Evolutionary conservation across 352 stramenopile species (phyloP).

Genomic region (Globisporangium cederbergense): DNA sequence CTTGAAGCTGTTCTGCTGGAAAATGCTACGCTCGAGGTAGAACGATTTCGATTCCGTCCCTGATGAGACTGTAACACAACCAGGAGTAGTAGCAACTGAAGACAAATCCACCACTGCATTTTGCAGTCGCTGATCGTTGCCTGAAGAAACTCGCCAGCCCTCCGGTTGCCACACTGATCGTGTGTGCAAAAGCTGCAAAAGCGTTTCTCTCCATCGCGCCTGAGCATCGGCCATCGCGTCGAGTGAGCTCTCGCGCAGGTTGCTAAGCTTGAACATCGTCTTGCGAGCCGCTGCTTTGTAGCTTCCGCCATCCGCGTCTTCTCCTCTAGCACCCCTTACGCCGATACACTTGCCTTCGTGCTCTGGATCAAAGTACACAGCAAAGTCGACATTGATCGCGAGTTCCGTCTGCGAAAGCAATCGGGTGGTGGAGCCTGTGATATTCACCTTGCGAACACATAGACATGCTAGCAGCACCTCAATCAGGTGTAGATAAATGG

Average conservation of each 20-base stretch:
- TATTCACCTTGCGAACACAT: constrained; percentile 36
- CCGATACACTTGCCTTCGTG: constrained; percentile 18
- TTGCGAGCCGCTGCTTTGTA: constrained; percentile 28
- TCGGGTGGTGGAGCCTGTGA: constrained; percentile 18
- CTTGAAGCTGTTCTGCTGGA: constrained; percentile 34
- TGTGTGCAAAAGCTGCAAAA: constrained; percentile 31
- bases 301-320: constrained; percentile 16
- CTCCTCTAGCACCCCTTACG: constrained; percentile 10
- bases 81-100: neutral
- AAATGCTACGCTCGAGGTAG: constrained; percentile 37
- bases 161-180: constrained; percentile 44
- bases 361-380: constrained; percentile 22
- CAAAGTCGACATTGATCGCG: constrained; percentile 33
- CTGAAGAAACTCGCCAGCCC: constrained; percentile 22
- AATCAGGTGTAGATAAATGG: constrained; percentile 50
- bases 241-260: constrained; percentile 29
- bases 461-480: constrained; percentile 54
- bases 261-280: constrained; percentile 37
- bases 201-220: constrained; percentile 30
- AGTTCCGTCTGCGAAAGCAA: constrained; percentile 24
- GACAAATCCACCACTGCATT: neutral
- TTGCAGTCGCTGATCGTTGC: neutral
- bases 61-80: too few relatives aligned
- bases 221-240: constrained; percentile 39
- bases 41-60: neutral